These are phyloP conservation scores for Hirsutella rhossiliensis DNA, from an alignment of 2,329 filamentous ascomycete species.

Conservation along the genomic window DNA sequence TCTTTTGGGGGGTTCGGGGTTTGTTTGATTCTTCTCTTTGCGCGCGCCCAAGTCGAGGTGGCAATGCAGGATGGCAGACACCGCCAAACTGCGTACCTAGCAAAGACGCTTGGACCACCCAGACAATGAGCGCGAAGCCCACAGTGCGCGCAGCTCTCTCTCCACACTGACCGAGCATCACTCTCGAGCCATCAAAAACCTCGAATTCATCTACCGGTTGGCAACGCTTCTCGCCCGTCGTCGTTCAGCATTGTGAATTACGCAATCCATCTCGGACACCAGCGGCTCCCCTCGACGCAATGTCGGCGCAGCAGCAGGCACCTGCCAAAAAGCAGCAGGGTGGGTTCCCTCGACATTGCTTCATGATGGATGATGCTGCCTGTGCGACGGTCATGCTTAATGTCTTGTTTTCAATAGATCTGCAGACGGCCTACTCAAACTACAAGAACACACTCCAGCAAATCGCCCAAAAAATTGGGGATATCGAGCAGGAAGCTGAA, in stretches of 20 bases:
- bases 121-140: background rate
- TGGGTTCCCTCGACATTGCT: conserved; percentile 15
- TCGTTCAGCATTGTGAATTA: background rate
- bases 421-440: conserved; percentile 68
- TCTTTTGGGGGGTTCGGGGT: too few species aligned
- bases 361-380: background rate
- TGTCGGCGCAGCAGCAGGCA: conserved; percentile 34
- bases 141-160: background rate
- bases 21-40: background rate
- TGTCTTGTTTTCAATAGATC: conserved; percentile 38
- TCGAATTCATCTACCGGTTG: background rate
- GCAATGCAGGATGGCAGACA: too few species aligned
- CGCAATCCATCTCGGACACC: background rate
- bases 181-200: background rate
- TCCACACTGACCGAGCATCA: background rate
- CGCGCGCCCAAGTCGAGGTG: too few species aligned
- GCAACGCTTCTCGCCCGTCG: background rate
- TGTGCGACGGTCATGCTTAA: conserved; percentile 4
- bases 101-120: too few species aligned
- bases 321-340: conserved; percentile 65
- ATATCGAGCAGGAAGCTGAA: conserved; percentile 93
- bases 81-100: too few species aligned
- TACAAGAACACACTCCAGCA: conserved; percentile 75
- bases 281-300: conserved; percentile 11
- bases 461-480: conserved; percentile 90